These are phyloP conservation scores for Boletus sp. DNA, from an alignment of 768 basidiomycete species.

Conservation along the genomic window DNA sequence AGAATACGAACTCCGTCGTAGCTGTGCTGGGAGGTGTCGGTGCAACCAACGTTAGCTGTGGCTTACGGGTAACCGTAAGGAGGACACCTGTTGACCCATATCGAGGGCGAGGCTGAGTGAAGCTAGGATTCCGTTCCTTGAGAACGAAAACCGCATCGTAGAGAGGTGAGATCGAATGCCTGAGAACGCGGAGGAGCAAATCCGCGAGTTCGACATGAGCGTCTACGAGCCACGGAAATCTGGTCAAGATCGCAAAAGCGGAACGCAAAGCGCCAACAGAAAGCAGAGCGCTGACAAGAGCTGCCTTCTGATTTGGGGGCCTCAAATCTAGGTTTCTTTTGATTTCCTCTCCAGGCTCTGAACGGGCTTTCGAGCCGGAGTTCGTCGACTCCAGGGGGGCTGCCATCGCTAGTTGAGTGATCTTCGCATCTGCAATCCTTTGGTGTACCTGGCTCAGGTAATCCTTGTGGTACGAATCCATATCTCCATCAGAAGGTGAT, in stretches of 20 bases:
- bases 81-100: conserved; percentile 57
- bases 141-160: conserved; percentile 50
- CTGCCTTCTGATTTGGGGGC: conserved; percentile 73
- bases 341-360: conserved; percentile 36
- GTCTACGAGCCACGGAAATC: conserved; percentile 82
- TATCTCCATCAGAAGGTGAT: conserved; percentile 69
- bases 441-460: conserved; percentile 61
- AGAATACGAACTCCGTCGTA: conserved; percentile 79
- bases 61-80: conserved; percentile 53
- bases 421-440: conserved; percentile 65
- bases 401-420: conserved; percentile 80
- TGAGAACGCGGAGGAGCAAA: conserved; percentile 73
- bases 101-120: conserved; percentile 58
- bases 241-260: conserved; percentile 72
- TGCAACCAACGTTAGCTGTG: conserved; percentile 67
- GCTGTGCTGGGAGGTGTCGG: conserved; percentile 80
- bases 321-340: conserved; percentile 38
- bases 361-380: conserved; percentile 38
- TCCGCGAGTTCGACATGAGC: conserved; percentile 83
- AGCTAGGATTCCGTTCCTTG: conserved; percentile 62
- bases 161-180: conserved; percentile 63
- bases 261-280: conserved; percentile 81
- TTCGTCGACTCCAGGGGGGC: conserved; percentile 65
- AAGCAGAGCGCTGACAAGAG: conserved; percentile 75
- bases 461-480: conserved; percentile 63